phyloP scores from a whole-genome alignment of 345 rosid species.

The Corchorus capsularis region DNA sequence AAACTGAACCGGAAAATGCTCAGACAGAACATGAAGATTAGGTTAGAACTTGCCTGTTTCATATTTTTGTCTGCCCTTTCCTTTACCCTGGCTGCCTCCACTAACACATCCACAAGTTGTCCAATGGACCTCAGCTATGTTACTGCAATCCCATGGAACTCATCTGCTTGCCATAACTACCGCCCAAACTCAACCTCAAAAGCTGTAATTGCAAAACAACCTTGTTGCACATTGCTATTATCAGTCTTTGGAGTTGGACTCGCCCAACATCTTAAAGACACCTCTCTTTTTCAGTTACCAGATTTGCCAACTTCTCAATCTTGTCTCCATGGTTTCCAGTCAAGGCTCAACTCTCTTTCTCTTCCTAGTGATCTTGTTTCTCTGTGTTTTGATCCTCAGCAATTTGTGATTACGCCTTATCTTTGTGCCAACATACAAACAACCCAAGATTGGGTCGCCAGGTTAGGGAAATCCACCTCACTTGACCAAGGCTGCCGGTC shows the following conservation, averaged over 20 bases:
- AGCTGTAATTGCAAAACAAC: constrained; percentile 4
- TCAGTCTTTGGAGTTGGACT: constrained; percentile 61
- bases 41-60: constrained; percentile 13
- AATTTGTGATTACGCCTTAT: constrained; percentile 45
- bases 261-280: constrained; percentile 60
- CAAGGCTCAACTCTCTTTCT: constrained; percentile 52
- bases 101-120: constrained; percentile 37
- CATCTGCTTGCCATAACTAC: constrained; percentile 44
- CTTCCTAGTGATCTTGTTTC: constrained; percentile 50
- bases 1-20: not conserved
- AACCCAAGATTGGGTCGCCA: constrained; percentile 55
- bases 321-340: constrained; percentile 63
- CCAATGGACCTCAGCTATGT: constrained; percentile 70
- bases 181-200: constrained; percentile 6
- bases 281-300: constrained; percentile 61
- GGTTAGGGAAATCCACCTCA: constrained; percentile 47
- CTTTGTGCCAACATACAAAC: constrained; percentile 60
- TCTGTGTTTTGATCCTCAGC: constrained; percentile 56
- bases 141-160: constrained; percentile 68
- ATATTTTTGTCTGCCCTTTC: constrained; percentile 17
- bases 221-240: constrained; percentile 56
- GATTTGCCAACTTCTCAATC: constrained; percentile 51
- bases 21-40: constrained; percentile 19
- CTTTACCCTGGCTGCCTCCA: constrained; percentile 17
- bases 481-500: constrained; percentile 63